Evolutionary conservation across 192 early-diverging fungal species (phyloP).

Genomic region (Entomortierella beljakovae): DNA sequence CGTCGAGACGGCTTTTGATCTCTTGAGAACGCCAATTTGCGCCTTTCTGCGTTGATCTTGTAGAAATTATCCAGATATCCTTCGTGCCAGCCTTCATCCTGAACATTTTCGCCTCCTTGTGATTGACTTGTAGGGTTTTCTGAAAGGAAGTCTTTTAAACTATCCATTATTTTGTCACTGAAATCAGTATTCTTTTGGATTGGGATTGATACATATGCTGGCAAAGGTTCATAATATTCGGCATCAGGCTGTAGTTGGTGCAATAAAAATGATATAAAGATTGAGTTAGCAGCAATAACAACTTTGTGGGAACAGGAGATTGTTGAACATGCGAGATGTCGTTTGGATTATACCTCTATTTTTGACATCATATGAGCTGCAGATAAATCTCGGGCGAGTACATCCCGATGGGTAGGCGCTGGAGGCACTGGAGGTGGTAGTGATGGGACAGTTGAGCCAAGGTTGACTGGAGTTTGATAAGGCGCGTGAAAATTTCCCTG

Average conservation of each 20-base stretch:
- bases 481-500: constrained; percentile 1
- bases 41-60: constrained; percentile 3
- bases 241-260: constrained; percentile 8
- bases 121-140: not conserved
- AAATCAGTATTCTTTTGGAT: constrained; percentile 9
- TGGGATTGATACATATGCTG: constrained; percentile 21
- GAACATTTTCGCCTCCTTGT: not conserved
- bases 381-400: constrained; percentile 24
- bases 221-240: constrained; percentile 38
- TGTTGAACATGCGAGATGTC: not conserved
- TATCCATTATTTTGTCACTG: not conserved
- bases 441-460: not conserved
- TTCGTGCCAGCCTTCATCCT: constrained; percentile 39
- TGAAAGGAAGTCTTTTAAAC: constrained; percentile 15
- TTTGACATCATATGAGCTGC: constrained; percentile 45
- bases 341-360: too few species aligned
- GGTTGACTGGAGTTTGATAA: not conserved
- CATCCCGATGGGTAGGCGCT: constrained; percentile 30
- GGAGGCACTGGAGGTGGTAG: constrained; percentile 5
- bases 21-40: constrained; percentile 12
- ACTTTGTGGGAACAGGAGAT: too few species aligned
- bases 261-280: not conserved
- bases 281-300: too few species aligned
- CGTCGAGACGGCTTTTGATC: not conserved
- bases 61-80: constrained; percentile 18